Percentiles rank a stretch among this genome's conserved stretches.
phyloP scores from a whole-genome alignment of 495 filamentous ascomycete genomes.

The Jackrogersella multiformis region DNA sequence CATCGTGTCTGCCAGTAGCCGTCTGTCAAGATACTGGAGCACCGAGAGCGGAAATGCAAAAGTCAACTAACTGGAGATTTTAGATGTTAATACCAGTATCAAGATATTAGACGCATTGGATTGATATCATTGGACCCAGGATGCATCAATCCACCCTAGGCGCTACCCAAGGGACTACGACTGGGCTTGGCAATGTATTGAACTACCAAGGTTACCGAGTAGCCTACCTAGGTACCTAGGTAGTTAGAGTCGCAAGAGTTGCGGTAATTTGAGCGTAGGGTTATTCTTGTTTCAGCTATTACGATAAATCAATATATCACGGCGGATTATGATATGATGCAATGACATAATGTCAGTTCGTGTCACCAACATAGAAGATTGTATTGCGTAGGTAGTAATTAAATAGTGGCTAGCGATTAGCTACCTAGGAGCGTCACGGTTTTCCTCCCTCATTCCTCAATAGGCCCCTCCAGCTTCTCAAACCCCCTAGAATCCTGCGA shows the following conservation, averaged over 20 bases:
- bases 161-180: background rate
- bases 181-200: constrained; percentile 8
- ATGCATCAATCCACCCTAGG: constrained; percentile 3
- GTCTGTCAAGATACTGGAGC: background rate
- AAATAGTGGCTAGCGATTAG: constrained; percentile 31
- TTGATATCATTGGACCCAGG: constrained; percentile 17
- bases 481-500: constrained; percentile 13
- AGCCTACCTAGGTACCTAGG: background rate
- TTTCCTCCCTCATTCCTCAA: constrained; percentile 1
- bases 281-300: background rate
- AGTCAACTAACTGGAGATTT: no score
- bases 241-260: background rate
- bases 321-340: background rate
- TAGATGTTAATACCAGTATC: background rate
- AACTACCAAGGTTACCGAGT: background rate
- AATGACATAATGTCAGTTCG: background rate
- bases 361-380: background rate
- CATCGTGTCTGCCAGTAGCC: background rate
- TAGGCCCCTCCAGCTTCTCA: background rate
- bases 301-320: background rate
- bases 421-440: constrained; percentile 25
- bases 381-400: constrained; percentile 6
- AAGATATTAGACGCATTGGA: constrained; percentile 15
- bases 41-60: background rate
- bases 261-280: background rate